A percentile compares a stretch with the other conserved stretches of the same genome.
Evolutionary conservation across 129 eudicot species (phyloP).

Genomic region (sunflower (Helianthus annuus)): DNA sequence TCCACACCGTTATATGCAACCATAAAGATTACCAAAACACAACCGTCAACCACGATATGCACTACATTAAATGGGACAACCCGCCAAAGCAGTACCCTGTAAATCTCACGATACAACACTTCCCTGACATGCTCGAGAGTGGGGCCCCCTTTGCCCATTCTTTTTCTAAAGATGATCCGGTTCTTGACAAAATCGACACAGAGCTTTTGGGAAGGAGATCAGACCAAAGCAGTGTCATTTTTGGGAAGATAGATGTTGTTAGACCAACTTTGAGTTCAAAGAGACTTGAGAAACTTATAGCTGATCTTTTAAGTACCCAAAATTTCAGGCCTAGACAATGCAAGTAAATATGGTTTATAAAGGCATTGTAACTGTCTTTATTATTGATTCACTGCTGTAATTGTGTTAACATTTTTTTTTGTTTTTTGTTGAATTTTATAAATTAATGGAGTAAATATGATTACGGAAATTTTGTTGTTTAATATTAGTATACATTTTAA

Average conservation of each 20-base stretch:
- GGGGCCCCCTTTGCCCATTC: constrained; percentile 89
- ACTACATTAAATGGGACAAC: constrained; percentile 79
- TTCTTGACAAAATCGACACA: constrained; percentile 70
- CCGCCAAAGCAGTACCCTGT: constrained; percentile 72
- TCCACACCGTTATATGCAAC: constrained; percentile 90
- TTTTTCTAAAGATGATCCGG: constrained; percentile 55
- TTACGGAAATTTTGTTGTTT: background rate
- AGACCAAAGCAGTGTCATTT: constrained; percentile 40
- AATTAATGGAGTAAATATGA: background rate
- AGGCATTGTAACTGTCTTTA: constrained; percentile 8
- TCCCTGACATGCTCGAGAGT: constrained; percentile 68
- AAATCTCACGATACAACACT: constrained; percentile 58
- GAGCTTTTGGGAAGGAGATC: constrained; percentile 56
- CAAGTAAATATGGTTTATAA: constrained; percentile 39
- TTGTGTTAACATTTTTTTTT: background rate
- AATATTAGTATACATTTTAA: background rate
- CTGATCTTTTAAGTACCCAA: constrained; percentile 67
- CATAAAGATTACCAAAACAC: constrained; percentile 94
- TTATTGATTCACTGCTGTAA: constrained; percentile 22
- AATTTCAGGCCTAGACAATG: constrained; percentile 89
- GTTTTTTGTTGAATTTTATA: background rate
- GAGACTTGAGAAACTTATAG: constrained; percentile 74
- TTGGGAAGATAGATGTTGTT: constrained; percentile 54
- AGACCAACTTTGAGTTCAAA: constrained; percentile 70
- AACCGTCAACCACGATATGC: constrained; percentile 90